These are phyloP conservation scores for Agastache rugosa DNA, from an alignment of 257 asterid genomes.

Conservation along the genomic window DNA sequence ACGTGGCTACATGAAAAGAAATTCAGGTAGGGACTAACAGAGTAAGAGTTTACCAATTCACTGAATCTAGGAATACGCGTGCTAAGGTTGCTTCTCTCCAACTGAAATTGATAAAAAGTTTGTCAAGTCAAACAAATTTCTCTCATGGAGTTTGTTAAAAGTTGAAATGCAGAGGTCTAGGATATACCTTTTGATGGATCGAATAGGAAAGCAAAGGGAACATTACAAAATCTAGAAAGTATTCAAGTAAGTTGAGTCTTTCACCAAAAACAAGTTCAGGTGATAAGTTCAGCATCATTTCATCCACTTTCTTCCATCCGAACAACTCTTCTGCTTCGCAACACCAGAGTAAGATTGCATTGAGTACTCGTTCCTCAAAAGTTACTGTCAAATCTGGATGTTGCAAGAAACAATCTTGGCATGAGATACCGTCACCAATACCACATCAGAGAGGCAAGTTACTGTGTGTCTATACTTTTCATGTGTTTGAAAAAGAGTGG, in stretches of 20 bases:
- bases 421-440: slow-evolving; percentile 33
- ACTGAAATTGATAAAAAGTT: slow-evolving; percentile 55
- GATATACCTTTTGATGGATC: slow-evolving; percentile 68
- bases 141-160: neutral
- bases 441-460: slow-evolving; percentile 16
- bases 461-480: neutral
- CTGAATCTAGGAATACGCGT: slow-evolving; percentile 53
- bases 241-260: slow-evolving; percentile 58
- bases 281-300: slow-evolving; percentile 54
- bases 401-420: slow-evolving; percentile 50
- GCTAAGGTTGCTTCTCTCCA: slow-evolving; percentile 75
- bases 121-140: slow-evolving; percentile 4
- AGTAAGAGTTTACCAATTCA: slow-evolving; percentile 58
- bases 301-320: slow-evolving; percentile 78
- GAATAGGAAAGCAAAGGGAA: slow-evolving; percentile 74
- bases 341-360: slow-evolving; percentile 84
- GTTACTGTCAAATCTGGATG: slow-evolving; percentile 95
- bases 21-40: slow-evolving; percentile 1
- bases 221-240: slow-evolving; percentile 63
- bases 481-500: no score
- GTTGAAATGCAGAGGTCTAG: neutral
- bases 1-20: slow-evolving; percentile 8
- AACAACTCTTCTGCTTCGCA: slow-evolving; percentile 63
- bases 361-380: slow-evolving; percentile 91
- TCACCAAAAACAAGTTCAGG: slow-evolving; percentile 69